Base-by-base conservation (phyloP, 192 early-diverging fungal species). In the Paraglomus occultum region DNA sequence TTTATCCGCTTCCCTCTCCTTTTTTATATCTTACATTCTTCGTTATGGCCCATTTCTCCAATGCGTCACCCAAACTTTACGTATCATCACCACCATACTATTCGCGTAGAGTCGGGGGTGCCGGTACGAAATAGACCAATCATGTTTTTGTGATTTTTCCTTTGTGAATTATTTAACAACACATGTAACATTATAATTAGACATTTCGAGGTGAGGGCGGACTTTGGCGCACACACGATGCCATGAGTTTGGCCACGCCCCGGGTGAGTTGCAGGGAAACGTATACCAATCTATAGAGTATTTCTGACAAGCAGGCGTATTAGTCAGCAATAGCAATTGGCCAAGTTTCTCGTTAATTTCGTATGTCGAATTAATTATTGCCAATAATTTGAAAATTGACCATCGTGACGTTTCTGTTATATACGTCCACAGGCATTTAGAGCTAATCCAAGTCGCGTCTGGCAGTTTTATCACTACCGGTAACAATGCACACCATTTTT, bases 391-490 rank as follows among this genome's bases (percentile, higher is more conserved):
- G n/a, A n/a, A n/a, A n/a, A n/a, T n/a, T n/a, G n/a, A n/a, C n/a
- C n/a, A n/a, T n/a, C n/a, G n/a, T 31, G 31, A 31, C 3, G 31
- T 31, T 11, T 44, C 6, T 5, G 12, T 55, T 68, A 46, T 55
- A 43, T 4, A 40, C 10, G 47, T 52, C 42, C 18, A 64, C 20
- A 71, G 70, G 62, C 61, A 14, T 71, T 71, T 47, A 31, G n/a
- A 43, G 14, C 2, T 2, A 71, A 71, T 65, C 60, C 70, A 4
- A 53, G 50, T 5, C 63, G 70, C 20, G 62, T 71, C 22, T 71
- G 70, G 70, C 67, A 71, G 46, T 71, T 71, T 48, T 71, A 71
- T 54, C 61, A 71, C 54, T 71, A 71, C 45, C 64, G 70, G 63
- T 64, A 64, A 47, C 5, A 11, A 22, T 55, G 18, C 10, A 5